Conservation (phyloP, 2,329 filamentous ascomycete genomes). For the Aureobasidium pullulans region DNA sequence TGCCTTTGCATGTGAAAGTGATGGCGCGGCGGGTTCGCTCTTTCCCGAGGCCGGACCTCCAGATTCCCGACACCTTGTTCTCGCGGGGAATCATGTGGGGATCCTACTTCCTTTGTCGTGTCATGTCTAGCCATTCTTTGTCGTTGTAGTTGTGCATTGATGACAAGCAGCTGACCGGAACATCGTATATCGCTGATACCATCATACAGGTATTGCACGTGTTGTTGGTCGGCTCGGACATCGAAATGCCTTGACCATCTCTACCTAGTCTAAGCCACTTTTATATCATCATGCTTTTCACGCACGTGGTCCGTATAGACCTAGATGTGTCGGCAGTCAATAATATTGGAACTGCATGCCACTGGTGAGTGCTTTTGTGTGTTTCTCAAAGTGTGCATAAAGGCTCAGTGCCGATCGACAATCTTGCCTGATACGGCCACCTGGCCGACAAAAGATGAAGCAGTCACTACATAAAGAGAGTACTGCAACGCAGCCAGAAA, state of each 20-base stretch:
- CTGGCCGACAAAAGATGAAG: background rate
- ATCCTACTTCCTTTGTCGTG: background rate
- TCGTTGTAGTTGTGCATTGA: background rate
- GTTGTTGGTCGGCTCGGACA: background rate
- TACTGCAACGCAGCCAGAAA: background rate
- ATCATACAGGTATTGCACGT: background rate
- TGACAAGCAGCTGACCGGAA: background rate
- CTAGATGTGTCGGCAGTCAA: background rate
- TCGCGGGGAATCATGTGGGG: slow-evolving; percentile 2
- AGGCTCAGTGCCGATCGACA: background rate
- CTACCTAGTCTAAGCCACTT: background rate
- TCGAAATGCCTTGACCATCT: background rate
- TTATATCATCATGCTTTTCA: background rate
- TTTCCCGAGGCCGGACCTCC: background rate
- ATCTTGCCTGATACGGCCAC: no score
- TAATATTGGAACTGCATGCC: no score
- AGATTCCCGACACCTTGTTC: background rate
- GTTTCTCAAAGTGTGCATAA: no score
- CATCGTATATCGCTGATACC: background rate
- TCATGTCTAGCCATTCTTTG: background rate
- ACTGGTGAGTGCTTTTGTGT: no score
- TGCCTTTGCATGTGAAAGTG: slow-evolving; percentile 6
- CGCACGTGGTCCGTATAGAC: background rate
- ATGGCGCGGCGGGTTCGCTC: background rate
- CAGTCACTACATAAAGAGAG: background rate